Evolutionary conservation across 2,329 filamentous ascomycete species (phyloP).

Genomic region (Magnaporthales sp.): DNA sequence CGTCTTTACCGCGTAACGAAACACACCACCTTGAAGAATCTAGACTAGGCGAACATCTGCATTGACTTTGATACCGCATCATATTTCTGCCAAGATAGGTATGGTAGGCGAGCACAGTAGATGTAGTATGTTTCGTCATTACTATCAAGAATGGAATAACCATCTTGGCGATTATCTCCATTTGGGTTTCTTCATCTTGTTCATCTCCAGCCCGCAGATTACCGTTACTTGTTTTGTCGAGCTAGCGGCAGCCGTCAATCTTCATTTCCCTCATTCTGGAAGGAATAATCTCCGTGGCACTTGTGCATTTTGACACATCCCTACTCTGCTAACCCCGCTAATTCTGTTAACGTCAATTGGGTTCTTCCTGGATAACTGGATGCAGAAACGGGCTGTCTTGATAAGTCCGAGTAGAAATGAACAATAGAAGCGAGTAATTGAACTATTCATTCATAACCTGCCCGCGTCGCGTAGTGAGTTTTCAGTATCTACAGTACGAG

Average conservation of each 20-base stretch:
- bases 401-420: too few relatives aligned
- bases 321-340: background rate
- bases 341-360: background rate
- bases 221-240: background rate
- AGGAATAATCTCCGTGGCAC: slow-evolving; percentile 2
- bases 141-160: background rate
- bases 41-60: too few relatives aligned
- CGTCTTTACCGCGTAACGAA: background rate
- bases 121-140: background rate
- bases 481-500: background rate
- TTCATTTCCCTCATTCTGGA: slow-evolving; percentile 1
- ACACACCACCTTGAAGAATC: background rate
- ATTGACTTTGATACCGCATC: background rate
- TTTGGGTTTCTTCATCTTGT: background rate
- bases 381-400: too few relatives aligned
- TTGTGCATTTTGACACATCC: background rate
- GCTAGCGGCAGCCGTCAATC: background rate
- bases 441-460: too few relatives aligned
- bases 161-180: background rate
- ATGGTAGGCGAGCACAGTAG: background rate
- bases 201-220: background rate
- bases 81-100: background rate
- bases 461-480: background rate
- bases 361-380: too few relatives aligned
- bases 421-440: too few relatives aligned